These are phyloP conservation scores for Morella rubra DNA, from an alignment of 306 rosid species.

Conservation along the genomic window DNA sequence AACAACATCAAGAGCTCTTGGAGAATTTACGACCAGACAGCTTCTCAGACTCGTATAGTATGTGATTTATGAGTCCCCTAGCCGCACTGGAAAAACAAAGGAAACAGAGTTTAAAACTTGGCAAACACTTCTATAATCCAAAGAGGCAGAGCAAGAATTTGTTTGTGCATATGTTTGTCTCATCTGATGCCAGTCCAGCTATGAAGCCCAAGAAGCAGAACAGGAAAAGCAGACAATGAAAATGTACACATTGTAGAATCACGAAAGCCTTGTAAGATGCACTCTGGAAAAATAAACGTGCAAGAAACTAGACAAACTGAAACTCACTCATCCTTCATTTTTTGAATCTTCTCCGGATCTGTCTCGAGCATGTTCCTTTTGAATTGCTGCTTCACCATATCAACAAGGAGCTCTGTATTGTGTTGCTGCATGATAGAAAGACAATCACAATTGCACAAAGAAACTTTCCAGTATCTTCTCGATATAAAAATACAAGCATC, in stretches of 20 bases:
- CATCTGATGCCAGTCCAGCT: neutral
- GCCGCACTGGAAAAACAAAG: constrained; percentile 65
- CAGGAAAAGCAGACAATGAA: neutral
- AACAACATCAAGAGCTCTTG: constrained; percentile 41
- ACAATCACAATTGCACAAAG: neutral
- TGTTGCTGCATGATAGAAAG: constrained; percentile 58
- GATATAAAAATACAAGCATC: neutral
- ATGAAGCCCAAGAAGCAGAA: neutral
- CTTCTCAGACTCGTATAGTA: constrained; percentile 66
- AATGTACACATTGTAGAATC: neutral
- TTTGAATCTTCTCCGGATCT: constrained; percentile 85
- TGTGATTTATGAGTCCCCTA: constrained; percentile 93
- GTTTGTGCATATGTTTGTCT: neutral
- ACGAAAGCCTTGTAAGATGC: neutral
- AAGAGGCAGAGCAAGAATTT: neutral
- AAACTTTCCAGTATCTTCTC: constrained; percentile 21
- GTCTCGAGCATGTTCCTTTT: constrained; percentile 70
- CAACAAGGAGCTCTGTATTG: constrained; percentile 66
- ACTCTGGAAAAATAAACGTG: neutral
- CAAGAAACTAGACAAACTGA: constrained; percentile 20
- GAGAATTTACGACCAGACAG: constrained; percentile 76
- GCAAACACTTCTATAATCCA: neutral
- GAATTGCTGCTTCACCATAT: constrained; percentile 84
- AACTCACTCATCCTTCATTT: constrained; percentile 86
- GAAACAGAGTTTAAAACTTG: constrained; percentile 3